Percentiles rank a stretch among this genome's conserved stretches.
Conservation (phyloP, 2,329 filamentous ascomycete species). For the Ceratocystis harringtonii region DNA sequence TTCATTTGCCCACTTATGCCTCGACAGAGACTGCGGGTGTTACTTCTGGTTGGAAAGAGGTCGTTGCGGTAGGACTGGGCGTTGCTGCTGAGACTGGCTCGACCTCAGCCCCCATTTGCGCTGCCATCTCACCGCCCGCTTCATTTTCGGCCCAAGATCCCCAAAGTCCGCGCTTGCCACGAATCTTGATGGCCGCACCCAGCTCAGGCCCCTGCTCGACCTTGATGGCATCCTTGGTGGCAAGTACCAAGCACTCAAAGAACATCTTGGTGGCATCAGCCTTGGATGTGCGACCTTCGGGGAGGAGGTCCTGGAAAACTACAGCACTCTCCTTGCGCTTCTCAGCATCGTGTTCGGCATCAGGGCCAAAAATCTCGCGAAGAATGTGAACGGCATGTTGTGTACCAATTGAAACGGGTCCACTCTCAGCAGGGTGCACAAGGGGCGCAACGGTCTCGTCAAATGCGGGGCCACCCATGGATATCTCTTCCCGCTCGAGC, state of each 20-base stretch:
- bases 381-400: constrained; percentile 93
- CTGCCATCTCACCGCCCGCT: constrained; percentile 46
- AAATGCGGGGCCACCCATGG: constrained; percentile 41
- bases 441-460: constrained; percentile 65
- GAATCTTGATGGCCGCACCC: constrained; percentile 66
- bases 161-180: constrained; percentile 92
- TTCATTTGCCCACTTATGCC: constrained; percentile 11
- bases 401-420: constrained; percentile 77
- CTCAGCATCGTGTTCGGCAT: constrained; percentile 51
- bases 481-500: constrained; percentile 30
- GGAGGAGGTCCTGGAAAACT: constrained; percentile 81
- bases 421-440: constrained; percentile 68
- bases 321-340: constrained; percentile 64
- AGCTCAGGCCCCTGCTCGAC: constrained; percentile 72
- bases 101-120: constrained; percentile 31
- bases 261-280: constrained; percentile 98
- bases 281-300: constrained; percentile 64
- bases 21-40: constrained; percentile 16
- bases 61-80: not conserved
- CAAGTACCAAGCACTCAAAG: constrained; percentile 88
- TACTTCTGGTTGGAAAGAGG: not conserved
- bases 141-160: constrained; percentile 82
- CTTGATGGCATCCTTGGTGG: constrained; percentile 95
- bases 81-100: constrained; percentile 1
- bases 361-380: constrained; percentile 68